These are phyloP conservation scores for Martiniozyma asiatica DNA, from an alignment of 1,139 yeast genomes.

Conservation along the genomic window DNA sequence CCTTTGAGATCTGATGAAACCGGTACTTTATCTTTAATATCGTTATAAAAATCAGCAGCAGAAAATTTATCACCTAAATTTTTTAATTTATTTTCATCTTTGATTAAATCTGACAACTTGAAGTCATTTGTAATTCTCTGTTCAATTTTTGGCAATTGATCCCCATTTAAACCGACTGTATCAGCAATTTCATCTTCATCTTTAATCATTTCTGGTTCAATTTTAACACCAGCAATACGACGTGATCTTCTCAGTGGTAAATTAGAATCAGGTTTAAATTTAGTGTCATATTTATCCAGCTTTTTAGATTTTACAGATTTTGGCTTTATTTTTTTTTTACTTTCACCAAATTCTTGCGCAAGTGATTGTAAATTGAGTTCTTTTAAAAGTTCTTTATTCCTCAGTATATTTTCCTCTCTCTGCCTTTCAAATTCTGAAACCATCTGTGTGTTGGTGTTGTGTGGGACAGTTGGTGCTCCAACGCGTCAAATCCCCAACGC, in stretches of 20 bases:
- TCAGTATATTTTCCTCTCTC: constrained; percentile 48
- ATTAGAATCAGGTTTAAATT: too few species aligned
- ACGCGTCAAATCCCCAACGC: too few species aligned
- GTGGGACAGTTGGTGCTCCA: too few species aligned
- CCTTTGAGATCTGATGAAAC: constrained; percentile 30
- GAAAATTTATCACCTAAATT: constrained; percentile 47
- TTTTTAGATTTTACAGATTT: constrained; percentile 19
- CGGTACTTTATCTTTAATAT: constrained; percentile 24
- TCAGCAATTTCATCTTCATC: constrained; percentile 3
- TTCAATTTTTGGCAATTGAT: constrained; percentile 26
- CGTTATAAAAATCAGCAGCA: constrained; percentile 68
- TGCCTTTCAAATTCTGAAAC: constrained; percentile 59
- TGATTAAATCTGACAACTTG: constrained; percentile 43
- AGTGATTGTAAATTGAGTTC: constrained; percentile 32
- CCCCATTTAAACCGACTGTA: constrained; percentile 10
- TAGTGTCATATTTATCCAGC: constrained; percentile 19
- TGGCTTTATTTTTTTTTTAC: constrained; percentile 7
- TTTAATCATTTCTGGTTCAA: constrained; percentile 25
- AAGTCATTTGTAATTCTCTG: constrained; percentile 49
- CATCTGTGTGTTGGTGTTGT: constrained; percentile 35
- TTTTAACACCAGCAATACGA: constrained; percentile 51
- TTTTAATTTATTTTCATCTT: constrained; percentile 15
- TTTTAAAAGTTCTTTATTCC: constrained; percentile 39
- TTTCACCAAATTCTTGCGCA: constrained; percentile 24
- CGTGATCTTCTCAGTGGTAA: constrained; percentile 53